Percentiles rank a stretch among this genome's conserved stretches.
Conservation (phyloP, 202 grass and related monocot genomes). For the Panicum virgatum region DNA sequence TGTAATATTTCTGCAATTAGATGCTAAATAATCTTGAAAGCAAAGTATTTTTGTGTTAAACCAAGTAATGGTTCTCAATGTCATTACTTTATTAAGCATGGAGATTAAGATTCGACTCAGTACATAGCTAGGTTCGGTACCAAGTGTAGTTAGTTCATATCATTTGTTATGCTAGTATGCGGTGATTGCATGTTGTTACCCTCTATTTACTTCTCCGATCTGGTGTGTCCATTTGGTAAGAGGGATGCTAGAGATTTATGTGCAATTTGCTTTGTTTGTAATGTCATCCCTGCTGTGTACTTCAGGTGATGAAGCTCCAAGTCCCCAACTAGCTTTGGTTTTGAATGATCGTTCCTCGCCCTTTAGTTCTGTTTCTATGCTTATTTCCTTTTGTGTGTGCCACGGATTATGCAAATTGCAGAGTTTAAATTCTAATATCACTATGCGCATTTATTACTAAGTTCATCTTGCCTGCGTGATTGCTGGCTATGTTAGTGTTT, state of each 20-base stretch:
- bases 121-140: not conserved
- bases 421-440: not conserved
- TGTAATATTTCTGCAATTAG: not conserved
- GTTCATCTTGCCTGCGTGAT: not conserved
- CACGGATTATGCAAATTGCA: not conserved
- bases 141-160: not conserved
- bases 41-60: not conserved
- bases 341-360: not conserved
- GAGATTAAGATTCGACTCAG: not conserved
- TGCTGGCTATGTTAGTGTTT: slow-evolving; percentile 2
- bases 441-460: not conserved
- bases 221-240: not conserved
- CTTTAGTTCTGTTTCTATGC: not conserved
- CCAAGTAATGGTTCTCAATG: not conserved
- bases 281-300: not conserved
- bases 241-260: not conserved
- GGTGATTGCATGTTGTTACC: not conserved
- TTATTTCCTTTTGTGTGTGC: not conserved
- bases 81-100: not conserved
- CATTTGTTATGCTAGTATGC: not conserved
- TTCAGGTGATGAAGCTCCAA: slow-evolving; percentile 4
- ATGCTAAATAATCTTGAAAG: slow-evolving; percentile 22
- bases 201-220: not conserved
- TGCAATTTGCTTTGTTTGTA: not conserved
- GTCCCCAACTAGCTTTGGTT: not conserved